phyloP scores from a whole-genome alignment of 2,329 filamentous ascomycete species.

The Aureobasidium vineae region DNA sequence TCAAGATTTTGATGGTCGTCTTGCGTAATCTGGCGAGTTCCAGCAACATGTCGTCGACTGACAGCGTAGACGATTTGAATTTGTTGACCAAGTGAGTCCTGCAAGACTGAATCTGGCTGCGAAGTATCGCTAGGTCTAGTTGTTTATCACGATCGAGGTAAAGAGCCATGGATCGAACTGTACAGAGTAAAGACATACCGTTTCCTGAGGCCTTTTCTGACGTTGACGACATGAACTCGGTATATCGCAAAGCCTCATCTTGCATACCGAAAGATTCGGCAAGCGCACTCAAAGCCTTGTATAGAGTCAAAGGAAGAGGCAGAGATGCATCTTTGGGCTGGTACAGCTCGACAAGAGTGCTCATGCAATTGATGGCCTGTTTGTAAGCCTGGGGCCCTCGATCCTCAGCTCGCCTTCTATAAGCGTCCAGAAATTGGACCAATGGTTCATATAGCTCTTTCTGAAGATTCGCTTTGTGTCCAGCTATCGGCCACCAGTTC shows the following conservation, averaged over 20 bases:
- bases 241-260: conserved; percentile 8
- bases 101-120: not conserved
- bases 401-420: conserved; percentile 38
- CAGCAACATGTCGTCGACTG: not conserved
- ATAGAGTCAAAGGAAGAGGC: not conserved
- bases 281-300: not conserved
- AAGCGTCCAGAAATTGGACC: conserved; percentile 61
- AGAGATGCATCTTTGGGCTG: not conserved
- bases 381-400: not conserved
- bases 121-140: not conserved
- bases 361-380: not conserved
- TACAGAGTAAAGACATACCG: not conserved
- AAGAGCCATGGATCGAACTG: not conserved
- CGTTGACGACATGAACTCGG: not conserved
- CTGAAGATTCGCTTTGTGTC: conserved; percentile 59
- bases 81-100: not conserved
- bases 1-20: not conserved
- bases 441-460: conserved; percentile 67
- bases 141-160: not conserved
- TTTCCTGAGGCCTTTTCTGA: not conserved
- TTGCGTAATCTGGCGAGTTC: conserved; percentile 14
- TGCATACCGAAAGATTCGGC: conserved; percentile 12
- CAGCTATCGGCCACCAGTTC: conserved; percentile 64
- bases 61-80: not conserved
- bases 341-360: not conserved